These are phyloP conservation scores for Immersiporthe knoxdaviesiana DNA, from an alignment of 2,329 filamentous ascomycete genomes.

Conservation along the genomic window DNA sequence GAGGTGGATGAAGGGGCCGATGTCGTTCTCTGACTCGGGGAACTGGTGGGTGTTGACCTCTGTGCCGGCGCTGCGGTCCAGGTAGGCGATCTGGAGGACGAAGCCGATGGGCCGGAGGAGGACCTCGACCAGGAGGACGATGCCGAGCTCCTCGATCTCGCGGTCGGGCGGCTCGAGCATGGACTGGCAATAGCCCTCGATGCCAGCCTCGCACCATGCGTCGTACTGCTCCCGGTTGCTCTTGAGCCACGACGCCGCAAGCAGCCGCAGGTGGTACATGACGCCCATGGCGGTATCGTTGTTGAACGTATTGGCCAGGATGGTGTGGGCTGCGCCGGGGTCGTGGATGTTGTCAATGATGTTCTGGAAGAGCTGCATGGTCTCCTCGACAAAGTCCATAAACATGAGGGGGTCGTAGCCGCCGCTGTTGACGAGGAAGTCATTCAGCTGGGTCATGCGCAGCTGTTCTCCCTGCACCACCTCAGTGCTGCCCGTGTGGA, in stretches of 20 bases:
- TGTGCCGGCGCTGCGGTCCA: constrained; percentile 81
- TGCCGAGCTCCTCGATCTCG: constrained; percentile 90
- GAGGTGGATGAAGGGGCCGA: constrained; percentile 59
- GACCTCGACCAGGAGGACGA: constrained; percentile 76
- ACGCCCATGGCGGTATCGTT: constrained; percentile 70
- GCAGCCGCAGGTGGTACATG: constrained; percentile 81
- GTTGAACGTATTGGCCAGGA: constrained; percentile 74
- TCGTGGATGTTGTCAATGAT: constrained; percentile 63
- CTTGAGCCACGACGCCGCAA: constrained; percentile 86
- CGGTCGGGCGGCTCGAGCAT: constrained; percentile 74
- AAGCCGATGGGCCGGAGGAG: constrained; percentile 80
- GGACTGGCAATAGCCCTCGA: constrained; percentile 70
- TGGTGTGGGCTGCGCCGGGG: constrained; percentile 56
- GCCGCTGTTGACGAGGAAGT: constrained; percentile 71
- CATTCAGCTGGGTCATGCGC: constrained; percentile 72
- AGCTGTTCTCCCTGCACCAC: constrained; percentile 71
- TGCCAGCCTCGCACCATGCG: constrained; percentile 64
- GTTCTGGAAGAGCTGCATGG: constrained; percentile 67
- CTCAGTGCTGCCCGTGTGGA: constrained; percentile 65
- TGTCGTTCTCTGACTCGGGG: constrained; percentile 52
- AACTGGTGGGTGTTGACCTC: constrained; percentile 74
- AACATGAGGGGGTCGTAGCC: constrained; percentile 72
- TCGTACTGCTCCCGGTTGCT: constrained; percentile 70
- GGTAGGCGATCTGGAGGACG: constrained; percentile 84
- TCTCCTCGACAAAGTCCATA: constrained; percentile 83